Evolutionary conservation across 441 rosid genomes (phyloP), one percentile per base, ranked within the genome.

Genomic region (Erysimum cheiri): DNA sequence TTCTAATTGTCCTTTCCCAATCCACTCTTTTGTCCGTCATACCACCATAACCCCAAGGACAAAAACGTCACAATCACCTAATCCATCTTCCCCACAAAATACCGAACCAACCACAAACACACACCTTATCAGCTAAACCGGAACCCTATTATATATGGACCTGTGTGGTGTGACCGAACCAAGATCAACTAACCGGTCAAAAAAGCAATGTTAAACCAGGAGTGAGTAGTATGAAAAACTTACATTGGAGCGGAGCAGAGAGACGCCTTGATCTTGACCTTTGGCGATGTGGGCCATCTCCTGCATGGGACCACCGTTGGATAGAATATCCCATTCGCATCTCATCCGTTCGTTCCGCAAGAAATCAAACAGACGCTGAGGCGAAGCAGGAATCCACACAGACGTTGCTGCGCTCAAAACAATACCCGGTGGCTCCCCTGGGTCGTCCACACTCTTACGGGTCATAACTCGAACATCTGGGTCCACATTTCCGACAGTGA

Each of bases 211-310:
- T 31, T 43, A 53, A 62, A 53, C 55, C 62, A 17, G 70, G 79
- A 78, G 40, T 19, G 61, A 35, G 35, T 31, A 14, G n/a, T 26
- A 37, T 6, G 35, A 15, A 5, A 22, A 8, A 56, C 80, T 80
- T 74, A 85, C 87, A 26, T 70, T 82, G 19, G 87, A 79, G 12
- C 98, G 93, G n/a, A 94, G 90, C 28, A 95, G 89, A 58, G 94
- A 92, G 57, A 92, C 97, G 85, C 93, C 96, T 40, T 84, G 92
- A 57, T 87, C 92, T 62, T 85, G 97, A 72, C 96, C 98, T 78
- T 95, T 95, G 64, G 95, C 91, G 1, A 92, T 88, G 71, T 85
- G 98, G 71, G 89, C 93, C 88, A 88, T 87, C 80, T 92, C 99
- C 55, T 85, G 96, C 98, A 95, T 90, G 4, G 94, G 94, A 13